Base-by-base conservation (phyloP, 305 asterid species). In the Fraxinus greggii region DNA sequence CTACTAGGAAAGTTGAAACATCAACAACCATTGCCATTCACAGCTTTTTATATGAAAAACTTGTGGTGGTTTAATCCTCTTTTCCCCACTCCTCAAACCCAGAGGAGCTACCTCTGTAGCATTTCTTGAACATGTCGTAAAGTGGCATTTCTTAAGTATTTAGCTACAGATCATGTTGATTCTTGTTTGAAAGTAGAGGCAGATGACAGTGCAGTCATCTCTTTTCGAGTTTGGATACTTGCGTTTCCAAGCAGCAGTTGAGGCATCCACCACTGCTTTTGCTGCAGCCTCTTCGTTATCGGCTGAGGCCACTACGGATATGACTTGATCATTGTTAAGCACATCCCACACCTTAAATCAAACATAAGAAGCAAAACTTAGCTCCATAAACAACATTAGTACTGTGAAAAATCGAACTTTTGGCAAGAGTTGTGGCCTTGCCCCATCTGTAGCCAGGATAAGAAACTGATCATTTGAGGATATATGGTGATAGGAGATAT, bases 371-470 rank as follows among this genome's bases (percentile, higher is more conserved):
- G 15, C 31, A 6, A 7, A 5, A 21, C 45, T 31, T 72, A 32
- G 42, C 51, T 45, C 21, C 35, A 48, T 13, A 12, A 6, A 8
- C 32, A 26, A 36, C 36, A 3, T 24, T 73, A 36, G 13, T 21
- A 36, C 48, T 51, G 70, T 10, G 36, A 17, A 48, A 48, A 69
- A 29, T 8, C 32, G 10, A 21, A 15, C 1, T 0, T 61, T 13
- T n/a, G n/a, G 1, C 78, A 0, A 54, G 54, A 32, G 1, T 61
- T 29, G 13, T 26, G 10, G 23, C 28, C 79, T 75, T 85, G 91
- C 98, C 94, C 99, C 99, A 32, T 95, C 97, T 2, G 91, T 89
- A 31, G 97, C 98, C 21, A 93, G 84, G 35, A 95, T 92, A 24
- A 94, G 91, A 79, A 92, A 95, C 75, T 79, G 87, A 23, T 95